Base-by-base conservation (phyloP, 2,329 filamentous ascomycete species). In the Aureobasidium sp. region DNA sequence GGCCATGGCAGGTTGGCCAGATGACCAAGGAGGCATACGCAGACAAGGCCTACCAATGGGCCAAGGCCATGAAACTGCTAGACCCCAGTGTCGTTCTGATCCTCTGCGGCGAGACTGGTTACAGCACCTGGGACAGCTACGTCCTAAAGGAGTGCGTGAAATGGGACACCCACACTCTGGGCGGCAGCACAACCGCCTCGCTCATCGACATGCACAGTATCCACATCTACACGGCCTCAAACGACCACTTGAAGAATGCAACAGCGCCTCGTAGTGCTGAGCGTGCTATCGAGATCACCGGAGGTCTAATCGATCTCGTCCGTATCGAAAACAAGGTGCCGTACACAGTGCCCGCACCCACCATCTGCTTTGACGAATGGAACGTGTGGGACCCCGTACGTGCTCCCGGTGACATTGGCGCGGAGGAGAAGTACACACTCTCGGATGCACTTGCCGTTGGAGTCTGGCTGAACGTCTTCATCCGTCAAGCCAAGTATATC, bases 291-390 rank as follows among this genome's bases (percentile, higher is more conserved):
- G 81, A 90, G 70, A 86, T 90, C 66, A 81, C 87, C 2, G 83
- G 83, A 2, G 78, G 81, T 0, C 77, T 91, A 2, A 90, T 91
- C 66, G 88, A 91, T 70, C 82, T 91, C 1, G 88, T 88, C 0
- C 80, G 86, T 37, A 86, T 90, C 69, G 86, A 90, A 71, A 87
- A 88, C 72, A 75, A 78, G 44, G 81, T 87, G 0, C 81, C 86
- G 0, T 75, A 80, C 0, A 76, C 78, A 0, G 82, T 86, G n/a
- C 82, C 83, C 4, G 77, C 82, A 3, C 87, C 84, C 51, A 87
- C 81, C 57, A 90, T 92, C 71, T 91, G 88, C 78, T 91, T 91
- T 70, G 89, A 92, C 71, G 88, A 91, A 74, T 91, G 89, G 89
- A 92, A 91, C 71, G 88, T 91, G 9, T 92, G 88, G 88, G 87